phyloP scores from a whole-genome alignment of 2,329 filamentous ascomycete genomes.

The Fusarium floridanum region DNA sequence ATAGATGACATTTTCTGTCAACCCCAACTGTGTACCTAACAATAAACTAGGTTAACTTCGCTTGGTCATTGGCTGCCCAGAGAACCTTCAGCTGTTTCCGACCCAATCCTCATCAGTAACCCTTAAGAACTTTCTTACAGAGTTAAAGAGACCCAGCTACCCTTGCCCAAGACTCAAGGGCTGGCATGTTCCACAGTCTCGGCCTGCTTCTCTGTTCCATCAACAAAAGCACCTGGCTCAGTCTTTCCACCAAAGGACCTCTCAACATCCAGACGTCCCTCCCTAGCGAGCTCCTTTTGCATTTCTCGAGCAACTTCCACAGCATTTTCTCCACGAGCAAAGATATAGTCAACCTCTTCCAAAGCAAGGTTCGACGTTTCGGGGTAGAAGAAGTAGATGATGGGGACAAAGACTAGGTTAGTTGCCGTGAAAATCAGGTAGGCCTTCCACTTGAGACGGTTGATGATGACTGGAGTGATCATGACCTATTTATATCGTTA shows the following conservation, averaged over 20 bases:
- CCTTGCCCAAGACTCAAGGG: neutral
- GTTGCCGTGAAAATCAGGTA: conserved; percentile 66
- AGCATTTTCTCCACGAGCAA: conserved; percentile 18
- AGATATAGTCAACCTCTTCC: conserved; percentile 63
- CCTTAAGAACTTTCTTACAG: neutral
- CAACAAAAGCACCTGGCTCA: neutral
- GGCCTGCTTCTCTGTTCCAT: neutral
- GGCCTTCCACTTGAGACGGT: conserved; percentile 61
- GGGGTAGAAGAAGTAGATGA: conserved; percentile 63
- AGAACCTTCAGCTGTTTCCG: neutral
- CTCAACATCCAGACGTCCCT: conserved; percentile 21
- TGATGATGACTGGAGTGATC: conserved; percentile 64
- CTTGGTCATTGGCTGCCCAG: neutral
- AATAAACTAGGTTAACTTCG: neutral
- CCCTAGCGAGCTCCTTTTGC: conserved; percentile 20
- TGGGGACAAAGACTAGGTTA: conserved; percentile 59
- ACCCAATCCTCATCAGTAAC: too few species aligned
- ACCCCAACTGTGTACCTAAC: neutral
- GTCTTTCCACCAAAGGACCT: neutral
- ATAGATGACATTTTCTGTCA: neutral
- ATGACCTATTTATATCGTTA: conserved; percentile 49
- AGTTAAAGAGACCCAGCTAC: fast-evolving
- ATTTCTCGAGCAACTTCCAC: conserved; percentile 23
- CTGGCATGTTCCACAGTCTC: conserved; percentile 7
- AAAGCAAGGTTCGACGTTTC: conserved; percentile 64